These are phyloP conservation scores for Auricularia heimuer DNA, from an alignment of 768 basidiomycete species.

Conservation along the genomic window DNA sequence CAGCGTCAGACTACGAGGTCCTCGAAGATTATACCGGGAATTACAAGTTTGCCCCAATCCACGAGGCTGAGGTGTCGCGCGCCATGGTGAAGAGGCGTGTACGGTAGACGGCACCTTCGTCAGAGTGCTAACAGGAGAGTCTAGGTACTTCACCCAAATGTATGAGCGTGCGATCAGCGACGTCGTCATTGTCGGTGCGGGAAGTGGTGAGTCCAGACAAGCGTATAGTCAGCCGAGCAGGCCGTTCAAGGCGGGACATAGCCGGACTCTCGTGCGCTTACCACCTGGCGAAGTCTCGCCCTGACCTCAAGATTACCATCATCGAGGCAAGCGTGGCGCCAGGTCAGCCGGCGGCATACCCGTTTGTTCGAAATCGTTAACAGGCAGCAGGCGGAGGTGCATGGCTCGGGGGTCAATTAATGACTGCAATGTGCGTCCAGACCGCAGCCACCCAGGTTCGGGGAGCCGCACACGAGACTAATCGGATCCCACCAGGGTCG, in stretches of 20 bases:
- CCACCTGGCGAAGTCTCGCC: slow-evolving; percentile 53
- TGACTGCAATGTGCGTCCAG: slow-evolving; percentile 55
- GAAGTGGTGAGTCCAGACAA: slow-evolving; percentile 18
- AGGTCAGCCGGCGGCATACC: slow-evolving; percentile 34
- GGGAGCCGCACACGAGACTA: neutral
- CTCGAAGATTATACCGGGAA: slow-evolving; percentile 50
- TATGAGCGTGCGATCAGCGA: slow-evolving; percentile 68
- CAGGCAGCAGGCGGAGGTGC: slow-evolving; percentile 26
- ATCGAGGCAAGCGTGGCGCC: slow-evolving; percentile 75
- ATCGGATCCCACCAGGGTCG: slow-evolving; percentile 21
- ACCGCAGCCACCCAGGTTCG: neutral
- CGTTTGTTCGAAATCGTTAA: neutral
- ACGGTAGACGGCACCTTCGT: neutral
- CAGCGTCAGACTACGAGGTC: slow-evolving; percentile 22
- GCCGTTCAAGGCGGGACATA: neutral
- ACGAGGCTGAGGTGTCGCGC: slow-evolving; percentile 58
- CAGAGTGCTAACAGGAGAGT: neutral
- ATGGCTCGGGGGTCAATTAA: slow-evolving; percentile 71
- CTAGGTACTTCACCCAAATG: slow-evolving; percentile 64
- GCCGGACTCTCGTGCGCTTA: slow-evolving; percentile 67
- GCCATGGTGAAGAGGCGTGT: slow-evolving; percentile 66
- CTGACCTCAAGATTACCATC: slow-evolving; percentile 56
- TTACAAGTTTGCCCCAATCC: slow-evolving; percentile 62
- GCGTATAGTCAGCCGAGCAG: neutral
- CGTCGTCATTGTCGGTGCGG: slow-evolving; percentile 68